Evolutionary conservation across 129 eudicot species (phyloP).

Genomic region (Chrysanthemum makinoi): DNA sequence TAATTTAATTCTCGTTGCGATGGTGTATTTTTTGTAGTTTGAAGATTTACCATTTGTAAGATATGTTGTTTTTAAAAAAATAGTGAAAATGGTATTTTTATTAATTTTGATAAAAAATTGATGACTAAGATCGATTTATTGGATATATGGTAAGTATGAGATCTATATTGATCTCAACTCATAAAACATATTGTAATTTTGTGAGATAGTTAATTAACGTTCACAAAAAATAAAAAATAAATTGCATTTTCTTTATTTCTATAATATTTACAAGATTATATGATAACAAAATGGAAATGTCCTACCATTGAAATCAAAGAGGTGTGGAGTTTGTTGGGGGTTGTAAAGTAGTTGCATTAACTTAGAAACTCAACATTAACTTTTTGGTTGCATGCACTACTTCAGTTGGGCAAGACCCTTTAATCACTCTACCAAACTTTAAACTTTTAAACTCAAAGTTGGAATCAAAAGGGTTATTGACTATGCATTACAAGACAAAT

Average conservation of each 20-base stretch:
- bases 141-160: too few relatives aligned
- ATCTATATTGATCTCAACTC: too few relatives aligned
- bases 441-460: conserved; percentile 27
- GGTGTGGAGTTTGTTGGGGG: conserved; percentile 40
- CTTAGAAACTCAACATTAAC: conserved; percentile 40
- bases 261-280: not conserved
- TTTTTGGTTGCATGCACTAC: conserved; percentile 39
- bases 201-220: too few relatives aligned
- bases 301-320: conserved; percentile 16
- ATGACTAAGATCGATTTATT: too few relatives aligned
- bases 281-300: not conserved
- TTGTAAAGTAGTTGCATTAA: conserved; percentile 36
- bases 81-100: too few relatives aligned
- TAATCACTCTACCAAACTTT: conserved; percentile 45
- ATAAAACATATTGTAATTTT: too few relatives aligned
- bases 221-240: too few relatives aligned
- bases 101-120: too few relatives aligned
- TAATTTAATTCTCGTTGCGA: too few relatives aligned
- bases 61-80: too few relatives aligned
- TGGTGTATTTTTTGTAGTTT: too few relatives aligned
- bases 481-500: conserved; percentile 34
- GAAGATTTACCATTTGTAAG: too few relatives aligned
- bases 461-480: conserved; percentile 43
- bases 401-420: conserved; percentile 37
- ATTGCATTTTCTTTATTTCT: not conserved